phyloP scores from a whole-genome alignment of 148 eudicot species.

The Bassia scoparia region DNA sequence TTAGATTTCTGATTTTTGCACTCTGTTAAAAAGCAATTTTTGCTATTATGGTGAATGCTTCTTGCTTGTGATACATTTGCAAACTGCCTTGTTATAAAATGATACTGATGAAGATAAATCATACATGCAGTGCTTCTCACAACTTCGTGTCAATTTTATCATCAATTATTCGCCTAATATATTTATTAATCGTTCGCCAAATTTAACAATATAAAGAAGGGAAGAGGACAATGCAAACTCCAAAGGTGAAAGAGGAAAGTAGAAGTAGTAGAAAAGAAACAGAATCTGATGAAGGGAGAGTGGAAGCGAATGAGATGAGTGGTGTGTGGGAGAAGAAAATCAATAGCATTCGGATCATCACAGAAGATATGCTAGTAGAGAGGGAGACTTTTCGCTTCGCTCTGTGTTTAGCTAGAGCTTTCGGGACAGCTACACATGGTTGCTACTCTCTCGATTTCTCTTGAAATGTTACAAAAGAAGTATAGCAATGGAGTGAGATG shows the following conservation, averaged over 20 bases:
- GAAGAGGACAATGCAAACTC: background rate
- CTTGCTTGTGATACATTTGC: background rate
- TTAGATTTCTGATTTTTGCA: too few species aligned
- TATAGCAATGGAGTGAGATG: slow-evolving; percentile 10
- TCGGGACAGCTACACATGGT: slow-evolving; percentile 15
- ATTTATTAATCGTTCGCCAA: background rate
- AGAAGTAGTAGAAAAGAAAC: background rate
- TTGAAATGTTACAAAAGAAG: slow-evolving; percentile 8
- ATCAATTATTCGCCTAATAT: background rate
- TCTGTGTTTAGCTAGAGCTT: slow-evolving; percentile 8
- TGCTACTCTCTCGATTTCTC: slow-evolving; percentile 13
- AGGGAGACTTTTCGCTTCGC: slow-evolving; percentile 16
- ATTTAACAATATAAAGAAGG: background rate
- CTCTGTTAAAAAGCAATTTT: too few species aligned
- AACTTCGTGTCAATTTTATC: background rate
- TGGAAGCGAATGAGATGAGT: background rate
- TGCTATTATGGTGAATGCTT: too few species aligned
- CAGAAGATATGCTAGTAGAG: slow-evolving; percentile 14
- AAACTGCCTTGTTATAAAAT: background rate
- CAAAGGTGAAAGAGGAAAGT: background rate
- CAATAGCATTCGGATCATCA: slow-evolving; percentile 12
- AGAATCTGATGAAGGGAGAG: slow-evolving; percentile 9
- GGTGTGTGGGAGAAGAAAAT: background rate
- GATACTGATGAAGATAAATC: background rate
- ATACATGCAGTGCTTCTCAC: background rate